These are phyloP conservation scores for Termitomyces sp. DNA, from an alignment of 768 basidiomycete genomes.

Conservation along the genomic window DNA sequence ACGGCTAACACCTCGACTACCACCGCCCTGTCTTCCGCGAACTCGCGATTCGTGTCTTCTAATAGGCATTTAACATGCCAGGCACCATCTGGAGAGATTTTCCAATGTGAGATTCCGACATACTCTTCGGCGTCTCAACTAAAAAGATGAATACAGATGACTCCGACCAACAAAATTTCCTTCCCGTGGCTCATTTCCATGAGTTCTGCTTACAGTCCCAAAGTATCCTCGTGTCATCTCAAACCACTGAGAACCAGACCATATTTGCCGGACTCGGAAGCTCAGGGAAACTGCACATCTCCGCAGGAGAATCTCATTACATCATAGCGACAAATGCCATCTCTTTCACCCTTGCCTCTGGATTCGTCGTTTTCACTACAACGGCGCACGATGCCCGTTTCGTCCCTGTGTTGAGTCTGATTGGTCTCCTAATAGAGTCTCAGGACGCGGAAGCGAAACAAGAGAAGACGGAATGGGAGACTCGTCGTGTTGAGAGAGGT, in stretches of 20 bases:
- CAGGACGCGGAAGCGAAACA: conserved; percentile 25
- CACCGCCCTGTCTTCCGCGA: conserved; percentile 30
- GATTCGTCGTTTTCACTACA: conserved; percentile 84
- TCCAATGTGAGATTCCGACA: conserved; percentile 32
- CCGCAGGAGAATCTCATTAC: conserved; percentile 26
- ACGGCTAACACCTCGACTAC: conserved; percentile 2
- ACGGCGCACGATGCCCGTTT: conserved; percentile 79
- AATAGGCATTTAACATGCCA: conserved; percentile 37
- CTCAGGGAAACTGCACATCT: conserved; percentile 62
- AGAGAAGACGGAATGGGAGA: conserved; percentile 48
- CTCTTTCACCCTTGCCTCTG: conserved; percentile 71
- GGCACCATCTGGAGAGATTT: conserved; percentile 43
- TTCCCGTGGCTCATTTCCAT: conserved; percentile 39
- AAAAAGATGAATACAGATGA: conserved; percentile 11
- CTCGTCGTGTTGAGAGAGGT: conserved; percentile 84
- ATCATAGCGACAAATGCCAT: conserved; percentile 53
- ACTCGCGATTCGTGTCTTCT: conserved; percentile 45
- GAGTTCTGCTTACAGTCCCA: conserved; percentile 56
- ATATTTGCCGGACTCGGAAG: conserved; percentile 63
- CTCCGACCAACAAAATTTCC: conserved; percentile 15
- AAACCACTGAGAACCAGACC: conserved; percentile 6
- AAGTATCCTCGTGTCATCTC: conserved; percentile 19
- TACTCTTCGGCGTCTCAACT: neutral
- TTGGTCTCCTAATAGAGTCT: conserved; percentile 19
- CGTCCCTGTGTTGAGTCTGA: conserved; percentile 44